These are phyloP conservation scores for Crucibulum laeve DNA, from an alignment of 768 basidiomycete genomes.

Conservation along the genomic window DNA sequence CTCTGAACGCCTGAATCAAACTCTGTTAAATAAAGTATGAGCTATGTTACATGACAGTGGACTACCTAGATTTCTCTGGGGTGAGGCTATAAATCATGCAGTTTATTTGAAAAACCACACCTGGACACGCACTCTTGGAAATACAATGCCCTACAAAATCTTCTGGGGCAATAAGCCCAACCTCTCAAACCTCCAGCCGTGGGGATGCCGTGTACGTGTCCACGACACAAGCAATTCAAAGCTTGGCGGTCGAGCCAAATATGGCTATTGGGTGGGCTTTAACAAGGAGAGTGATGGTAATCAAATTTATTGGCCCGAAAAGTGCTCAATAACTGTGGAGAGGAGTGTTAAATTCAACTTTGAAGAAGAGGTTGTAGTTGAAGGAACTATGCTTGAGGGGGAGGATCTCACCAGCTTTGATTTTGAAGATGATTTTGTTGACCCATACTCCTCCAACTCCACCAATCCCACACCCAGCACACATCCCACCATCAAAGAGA, in stretches of 20 bases:
- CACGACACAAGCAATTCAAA: constrained; percentile 7
- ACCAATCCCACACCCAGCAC: background rate
- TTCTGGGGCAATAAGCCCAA: constrained; percentile 17
- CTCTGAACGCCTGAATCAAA: constrained; percentile 30
- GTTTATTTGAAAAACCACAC: constrained; percentile 29
- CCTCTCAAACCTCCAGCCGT: constrained; percentile 15
- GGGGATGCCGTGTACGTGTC: constrained; percentile 17
- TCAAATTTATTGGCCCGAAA: constrained; percentile 18
- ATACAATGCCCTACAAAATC: constrained; percentile 17
- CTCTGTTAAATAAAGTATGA: constrained; percentile 21
- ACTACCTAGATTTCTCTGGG: constrained; percentile 32
- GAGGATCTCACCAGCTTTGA: too few relatives aligned
- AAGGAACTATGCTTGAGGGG: constrained; percentile 1
- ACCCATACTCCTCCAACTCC: background rate
- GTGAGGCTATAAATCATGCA: constrained; percentile 23
- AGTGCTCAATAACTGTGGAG: constrained; percentile 12
- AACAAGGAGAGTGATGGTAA: constrained; percentile 10
- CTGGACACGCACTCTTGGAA: constrained; percentile 16
- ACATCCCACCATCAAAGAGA: too few relatives aligned
- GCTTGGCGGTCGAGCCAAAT: constrained; percentile 4
- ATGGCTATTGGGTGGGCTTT: constrained; percentile 13
- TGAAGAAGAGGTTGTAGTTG: background rate
- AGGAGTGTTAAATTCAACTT: constrained; percentile 4
- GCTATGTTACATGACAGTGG: constrained; percentile 25
- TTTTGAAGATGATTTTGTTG: background rate